Base-by-base conservation (phyloP, 2,329 filamentous ascomycete genomes). In the Fusarium veterinarium region DNA sequence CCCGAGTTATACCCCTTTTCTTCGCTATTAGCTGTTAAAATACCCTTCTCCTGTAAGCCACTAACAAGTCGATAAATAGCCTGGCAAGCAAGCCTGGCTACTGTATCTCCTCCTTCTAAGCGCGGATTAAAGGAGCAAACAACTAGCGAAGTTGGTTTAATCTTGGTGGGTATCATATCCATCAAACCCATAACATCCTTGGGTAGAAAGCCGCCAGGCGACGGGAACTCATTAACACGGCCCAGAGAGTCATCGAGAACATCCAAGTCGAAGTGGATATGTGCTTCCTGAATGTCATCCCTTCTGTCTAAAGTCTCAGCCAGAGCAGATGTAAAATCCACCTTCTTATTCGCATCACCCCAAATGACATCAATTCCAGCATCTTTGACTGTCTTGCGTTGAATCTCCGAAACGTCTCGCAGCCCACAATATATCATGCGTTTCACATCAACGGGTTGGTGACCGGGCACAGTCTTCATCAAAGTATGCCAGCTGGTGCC, bases 401-500 rank as follows among this genome's bases (percentile, higher is more conserved):
- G 46, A 19, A 51, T n/a, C 1, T 51, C 46, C 6, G 30, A 51
- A 11, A 51, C 31, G 23, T 51, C 46, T 35, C 31, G n/a, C 11
- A 51, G 46, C 16, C 30, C 46, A 3, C 46, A 33, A 16, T 51
- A 51, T 14, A 37, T 16, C 31, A 35, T 17, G 6, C 20, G 6
- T 31, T 23, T 51, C 10, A 51, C 31, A 25, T 51, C 46, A n/a
- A 51, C 20, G 5, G 31, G 46, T 3, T 37, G 46, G n/a, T 51
- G 46, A 25, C 46, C 46, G 8, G 46, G 31, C n/a, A 51, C 20
- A 19, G 30, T 33, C n/a, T 51, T 33, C 31, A 51, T 51, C 31
- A 35, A 51, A 19, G 46, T 35, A 51, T 33, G 46, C 31, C 46
- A 51, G 31, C 46, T 51, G 16, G 46, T 42, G 8, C n/a, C 40